These are phyloP conservation scores for Phialocephala sp. DNA, from an alignment of 2,329 filamentous ascomycete species.

Conservation along the genomic window DNA sequence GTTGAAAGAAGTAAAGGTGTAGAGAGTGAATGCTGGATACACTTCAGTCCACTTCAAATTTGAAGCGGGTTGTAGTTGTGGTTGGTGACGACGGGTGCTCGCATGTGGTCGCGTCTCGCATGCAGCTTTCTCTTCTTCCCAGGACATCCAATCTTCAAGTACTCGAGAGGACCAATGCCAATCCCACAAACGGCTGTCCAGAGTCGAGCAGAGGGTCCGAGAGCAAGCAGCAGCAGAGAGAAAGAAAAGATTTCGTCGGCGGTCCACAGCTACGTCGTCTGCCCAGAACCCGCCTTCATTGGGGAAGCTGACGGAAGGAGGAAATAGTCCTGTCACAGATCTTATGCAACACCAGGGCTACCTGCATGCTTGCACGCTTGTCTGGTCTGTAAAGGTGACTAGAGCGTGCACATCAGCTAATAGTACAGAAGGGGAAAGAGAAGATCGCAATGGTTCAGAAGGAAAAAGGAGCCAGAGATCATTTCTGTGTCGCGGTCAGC, in stretches of 20 bases:
- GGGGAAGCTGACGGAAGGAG: not conserved
- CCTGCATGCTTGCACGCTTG: constrained; percentile 9
- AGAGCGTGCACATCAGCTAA: not conserved
- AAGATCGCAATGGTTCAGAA: constrained; percentile 7
- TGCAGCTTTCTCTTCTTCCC: not conserved
- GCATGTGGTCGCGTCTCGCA: constrained; percentile 1
- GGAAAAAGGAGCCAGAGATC: constrained; percentile 3
- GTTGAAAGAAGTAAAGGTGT: not conserved
- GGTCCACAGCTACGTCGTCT: constrained; percentile 2
- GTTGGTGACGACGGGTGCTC: not conserved
- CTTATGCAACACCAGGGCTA: constrained; percentile 6
- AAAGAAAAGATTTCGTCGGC: not conserved
- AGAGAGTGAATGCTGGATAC: not conserved
- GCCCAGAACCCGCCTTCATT: not conserved
- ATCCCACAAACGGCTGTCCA: not conserved
- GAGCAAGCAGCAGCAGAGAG: not conserved
- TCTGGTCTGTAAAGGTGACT: not conserved
- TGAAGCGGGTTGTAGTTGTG: not conserved
- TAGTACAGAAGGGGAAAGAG: not conserved
- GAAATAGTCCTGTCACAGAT: not conserved
- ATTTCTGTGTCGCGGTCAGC: not conserved
- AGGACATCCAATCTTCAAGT: constrained; percentile 7
- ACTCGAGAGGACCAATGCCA: constrained; percentile 1
- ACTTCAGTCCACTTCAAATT: not conserved
- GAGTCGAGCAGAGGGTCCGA: not conserved